Evolutionary conservation across 2,329 filamentous ascomycete genomes (phyloP).

Genomic region (Diaporthe vaccinii): DNA sequence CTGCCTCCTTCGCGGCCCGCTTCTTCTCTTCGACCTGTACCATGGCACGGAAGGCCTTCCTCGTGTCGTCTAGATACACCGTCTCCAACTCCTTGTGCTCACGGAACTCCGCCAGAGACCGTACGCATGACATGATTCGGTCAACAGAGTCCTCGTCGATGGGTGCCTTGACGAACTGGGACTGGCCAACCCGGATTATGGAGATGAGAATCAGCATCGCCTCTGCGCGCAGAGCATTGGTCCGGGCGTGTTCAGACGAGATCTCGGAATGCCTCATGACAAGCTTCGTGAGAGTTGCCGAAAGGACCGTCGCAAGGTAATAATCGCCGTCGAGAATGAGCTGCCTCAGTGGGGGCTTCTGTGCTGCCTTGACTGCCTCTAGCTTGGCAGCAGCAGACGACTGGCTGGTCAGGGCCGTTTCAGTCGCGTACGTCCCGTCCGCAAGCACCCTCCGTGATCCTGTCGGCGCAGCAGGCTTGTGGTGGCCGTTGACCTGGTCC

Average conservation of each 20-base stretch:
- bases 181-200: slow-evolving; percentile 96
- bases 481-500: slow-evolving; percentile 82
- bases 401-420: slow-evolving; percentile 94
- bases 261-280: slow-evolving; percentile 98
- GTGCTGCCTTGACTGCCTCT: slow-evolving; percentile 95
- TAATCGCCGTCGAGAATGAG: slow-evolving; percentile 98
- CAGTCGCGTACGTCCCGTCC: slow-evolving; percentile 97
- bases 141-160: slow-evolving; percentile 99
- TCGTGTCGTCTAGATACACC: slow-evolving; percentile 94
- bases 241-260: slow-evolving; percentile 85
- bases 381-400: slow-evolving; percentile 90
- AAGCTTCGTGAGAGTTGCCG: slow-evolving; percentile 94
- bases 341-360: slow-evolving; percentile 94
- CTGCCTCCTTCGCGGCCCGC: slow-evolving; percentile 92
- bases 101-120: slow-evolving; percentile 90
- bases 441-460: slow-evolving; percentile 93
- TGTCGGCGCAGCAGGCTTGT: slow-evolving; percentile 80
- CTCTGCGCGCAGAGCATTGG: slow-evolving; percentile 93
- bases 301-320: slow-evolving; percentile 94
- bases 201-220: slow-evolving; percentile 99
- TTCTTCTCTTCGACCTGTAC: slow-evolving; percentile 98
- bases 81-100: slow-evolving; percentile 91
- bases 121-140: slow-evolving; percentile 96
- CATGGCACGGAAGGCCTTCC: slow-evolving; percentile 96
- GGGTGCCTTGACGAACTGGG: slow-evolving; percentile 96